Evolutionary conservation across 2,329 filamentous ascomycete species (phyloP), one percentile per base, ranked within the genome.

Genomic region (Fusarium temperatum): DNA sequence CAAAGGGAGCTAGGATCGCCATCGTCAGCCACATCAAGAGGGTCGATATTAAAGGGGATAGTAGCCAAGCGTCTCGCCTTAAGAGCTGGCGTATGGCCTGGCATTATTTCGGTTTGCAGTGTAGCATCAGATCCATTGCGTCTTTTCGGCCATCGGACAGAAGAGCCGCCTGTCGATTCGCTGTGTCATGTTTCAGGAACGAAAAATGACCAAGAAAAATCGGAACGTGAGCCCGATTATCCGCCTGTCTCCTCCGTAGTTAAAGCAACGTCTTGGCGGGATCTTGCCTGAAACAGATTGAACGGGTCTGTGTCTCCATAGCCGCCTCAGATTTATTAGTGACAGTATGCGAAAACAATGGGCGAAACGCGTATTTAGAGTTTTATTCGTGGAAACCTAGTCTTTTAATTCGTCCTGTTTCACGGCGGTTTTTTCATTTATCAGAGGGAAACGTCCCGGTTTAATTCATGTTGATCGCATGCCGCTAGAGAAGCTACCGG

Each of bases 141-240:
- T 53, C 13, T 53, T 41, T 45, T 42, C 58, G 66, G 66, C 36
- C 65, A 64, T 54, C 66, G 66, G 66, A 64, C 51, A 69, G 66
- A 69, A 48, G 44, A 64, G 59, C 66, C 66, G 66, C 42, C 51
- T 64, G 45, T 69, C 51, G 32, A 69, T 58, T 69, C 59, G 65
- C 39, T 53, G 58, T 51, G 44, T 53, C 58, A 57, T 39, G 65
- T 69, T 69, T 69, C 66, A 69, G 45, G 35, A 57, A 64, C n/a
- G n/a, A 18, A n/a, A 18, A 47, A 30, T 57, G 35, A 53, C 45
- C 65, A 64, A 50, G 30, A 54, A 50, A 69, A 44, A 39, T 22
- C 66, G 66, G 66, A 57, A 42, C 54, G 20, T 15, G 15, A 53
- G 48, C 65, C 65, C 65, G 66, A 42, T 64, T 57, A 69, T 64